phyloP scores from a whole-genome alignment of 352 stramenopile genomes.

The Globisporangium alternatum region DNA sequence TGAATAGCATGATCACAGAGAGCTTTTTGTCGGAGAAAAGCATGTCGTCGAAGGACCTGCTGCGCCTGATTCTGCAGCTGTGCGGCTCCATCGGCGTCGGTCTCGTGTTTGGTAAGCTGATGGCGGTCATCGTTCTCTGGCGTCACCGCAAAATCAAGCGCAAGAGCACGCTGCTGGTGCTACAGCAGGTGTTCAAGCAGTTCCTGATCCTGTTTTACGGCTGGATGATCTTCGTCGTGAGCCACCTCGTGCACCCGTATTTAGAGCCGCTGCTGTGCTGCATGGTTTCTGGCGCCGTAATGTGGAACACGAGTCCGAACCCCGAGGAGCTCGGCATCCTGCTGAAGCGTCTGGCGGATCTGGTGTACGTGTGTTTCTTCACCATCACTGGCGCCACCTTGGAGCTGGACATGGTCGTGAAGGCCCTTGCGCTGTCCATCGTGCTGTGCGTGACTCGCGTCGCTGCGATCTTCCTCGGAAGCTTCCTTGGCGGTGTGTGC shows the following conservation, averaged over 20 bases:
- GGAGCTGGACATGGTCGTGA: conserved; percentile 62
- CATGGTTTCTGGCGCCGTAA: conserved; percentile 61
- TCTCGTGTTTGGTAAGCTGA: conserved; percentile 47
- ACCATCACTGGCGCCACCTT: conserved; percentile 65
- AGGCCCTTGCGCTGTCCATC: conserved; percentile 49
- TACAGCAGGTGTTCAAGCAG: conserved; percentile 48
- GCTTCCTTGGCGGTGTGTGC: conserved; percentile 43
- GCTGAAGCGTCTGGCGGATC: conserved; percentile 47
- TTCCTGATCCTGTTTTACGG: conserved; percentile 58
- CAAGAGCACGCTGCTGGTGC: conserved; percentile 41
- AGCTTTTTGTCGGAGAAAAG: conserved; percentile 55
- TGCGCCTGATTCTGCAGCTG: conserved; percentile 36
- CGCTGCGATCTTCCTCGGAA: conserved; percentile 56
- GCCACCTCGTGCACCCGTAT: conserved; percentile 59
- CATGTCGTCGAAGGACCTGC: conserved; percentile 30
- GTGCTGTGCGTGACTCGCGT: conserved; percentile 54
- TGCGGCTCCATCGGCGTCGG: conserved; percentile 49
- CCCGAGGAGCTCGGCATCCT: conserved; percentile 53
- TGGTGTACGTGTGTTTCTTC: conserved; percentile 78
- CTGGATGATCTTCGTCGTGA: conserved; percentile 57
- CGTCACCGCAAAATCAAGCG: conserved; percentile 47
- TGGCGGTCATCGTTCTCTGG: conserved; percentile 54
- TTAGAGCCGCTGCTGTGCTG: conserved; percentile 63
- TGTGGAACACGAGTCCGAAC: conserved; percentile 62
- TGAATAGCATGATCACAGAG: conserved; percentile 70